Base-by-base conservation (phyloP, 1,139 yeast species). In the Eremothecium coryli region DNA sequence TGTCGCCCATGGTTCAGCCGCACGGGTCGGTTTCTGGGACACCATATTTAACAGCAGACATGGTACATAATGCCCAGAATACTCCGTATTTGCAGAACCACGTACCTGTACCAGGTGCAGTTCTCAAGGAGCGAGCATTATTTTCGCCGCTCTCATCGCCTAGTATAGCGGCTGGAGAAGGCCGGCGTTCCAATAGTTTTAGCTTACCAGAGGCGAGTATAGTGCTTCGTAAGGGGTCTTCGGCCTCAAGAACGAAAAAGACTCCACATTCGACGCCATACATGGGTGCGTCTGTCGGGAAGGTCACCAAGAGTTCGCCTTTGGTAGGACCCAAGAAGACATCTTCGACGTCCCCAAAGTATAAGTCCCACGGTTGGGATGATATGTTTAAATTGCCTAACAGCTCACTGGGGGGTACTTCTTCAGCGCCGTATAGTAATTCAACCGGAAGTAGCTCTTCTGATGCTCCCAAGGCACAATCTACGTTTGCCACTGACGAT, bases 71-170 rank as follows among this genome's bases (percentile, higher is more conserved):
- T 10, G 29, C 35, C 3, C 35, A 32, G 5, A 36, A 38, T 18
- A 42, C 47, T 16, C 46, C 46, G 31, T 40, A 32, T 29, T 26
- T 43, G 23, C 38, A 38, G 10, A 20, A n/a, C 21, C 9, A 24
- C 12, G 14, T 15, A 15, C 11, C 10, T 3, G 17, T 29, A n/a
- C 10, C 20, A 8, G n/a, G 23, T 14, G 15, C 17, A 5, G 24
- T 28, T 4, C 30, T 11, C 8, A 20, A 16, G 18, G 18, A 13
- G 7, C 25, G 39, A 30, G 35, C 33, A 35, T 31, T 44, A 35
- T 48, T 43, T 23, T 51, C 56, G 3, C 55, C 57, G 5, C 36
- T 52, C 33, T 39, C 53, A 5, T 52, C 57, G 9, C 57, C 57
- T 2, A 54, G 55, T 9, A 33, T 50, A 26, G 41, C 39, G 13